Evolutionary conservation across 257 asterid species (phyloP), one percentile per base, ranked within the genome.

Genomic region (Solanum medicagineum): DNA sequence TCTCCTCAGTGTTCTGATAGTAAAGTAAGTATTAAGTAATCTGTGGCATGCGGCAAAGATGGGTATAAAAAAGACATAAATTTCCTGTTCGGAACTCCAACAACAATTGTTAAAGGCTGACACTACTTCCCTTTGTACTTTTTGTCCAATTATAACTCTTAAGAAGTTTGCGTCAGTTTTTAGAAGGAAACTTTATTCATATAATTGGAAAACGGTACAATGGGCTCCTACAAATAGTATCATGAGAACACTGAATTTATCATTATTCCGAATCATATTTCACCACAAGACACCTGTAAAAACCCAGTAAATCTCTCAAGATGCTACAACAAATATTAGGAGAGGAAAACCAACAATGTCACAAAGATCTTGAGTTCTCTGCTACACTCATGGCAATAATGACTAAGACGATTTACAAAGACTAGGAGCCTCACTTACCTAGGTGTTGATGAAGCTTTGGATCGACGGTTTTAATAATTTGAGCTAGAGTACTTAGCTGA

Each of bases 401-500:
- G 40, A 82, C 75, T 24, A 51, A 77, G 62, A 15, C 4, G 22
- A 79, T 79, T 29, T 16, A 83, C 59, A 44, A n/a, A 68, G 82
- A 86, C 81, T 87, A 90, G 85, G 84, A 87, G 69, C 29, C 7
- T 62, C 20, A 55, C 91, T 69, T 94, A 96, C 99, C 99, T 66
- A 96, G 96, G 92, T 92, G 99, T 70, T 88, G 96, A 88, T 96
- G 99, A 87, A 96, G 97, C 91, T 93, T 96, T 16, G 99, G 99
- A 81, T 96, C 96, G 71, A 96, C 91, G 70, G 95, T 91, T 91
- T 93, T 95, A 86, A 94, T 92, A 88, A 96, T 92, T 87, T 93
- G 98, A 49, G 93, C 89, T 65, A 96, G 95, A 82, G 95, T 93
- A 70, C 94, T 89, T 84, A 96, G 93, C 90, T 96, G 99, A 86